A percentile compares a stretch with the other conserved stretches of the same genome.
These are phyloP conservation scores for Malus hybrid DNA, from an alignment of 331 rosid genomes.

Conservation along the genomic window DNA sequence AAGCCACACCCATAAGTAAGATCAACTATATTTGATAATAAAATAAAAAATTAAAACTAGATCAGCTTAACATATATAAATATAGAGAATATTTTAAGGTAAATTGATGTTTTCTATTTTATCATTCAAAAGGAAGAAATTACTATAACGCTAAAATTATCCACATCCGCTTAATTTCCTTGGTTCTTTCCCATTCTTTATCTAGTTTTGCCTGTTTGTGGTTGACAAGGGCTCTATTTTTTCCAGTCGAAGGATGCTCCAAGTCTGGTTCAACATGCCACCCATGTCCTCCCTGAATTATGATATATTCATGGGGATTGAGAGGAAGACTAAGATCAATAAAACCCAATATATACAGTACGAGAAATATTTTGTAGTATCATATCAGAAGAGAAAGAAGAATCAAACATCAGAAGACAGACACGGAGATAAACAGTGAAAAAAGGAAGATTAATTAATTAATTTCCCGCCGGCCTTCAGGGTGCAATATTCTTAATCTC, in stretches of 20 bases:
- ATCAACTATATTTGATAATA: neutral
- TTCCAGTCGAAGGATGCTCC: neutral
- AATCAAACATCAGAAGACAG: neutral
- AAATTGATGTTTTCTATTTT: too few relatives aligned
- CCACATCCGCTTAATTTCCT: neutral
- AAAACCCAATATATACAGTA: neutral
- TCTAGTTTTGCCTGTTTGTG: conserved; percentile 8
- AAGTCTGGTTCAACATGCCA: neutral
- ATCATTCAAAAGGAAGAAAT: neutral
- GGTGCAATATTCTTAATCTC: neutral
- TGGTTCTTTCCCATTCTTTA: neutral
- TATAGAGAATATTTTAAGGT: neutral
- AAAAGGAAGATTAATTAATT: neutral
- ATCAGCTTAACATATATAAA: neutral
- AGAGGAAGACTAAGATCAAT: neutral
- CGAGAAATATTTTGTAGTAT: too few relatives aligned
- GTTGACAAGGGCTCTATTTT: neutral
- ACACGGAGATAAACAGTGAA: neutral
- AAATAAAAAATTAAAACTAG: neutral
- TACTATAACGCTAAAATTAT: neutral
- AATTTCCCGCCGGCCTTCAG: neutral
- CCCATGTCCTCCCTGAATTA: neutral
- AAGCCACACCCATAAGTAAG: neutral
- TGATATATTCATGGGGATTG: neutral
- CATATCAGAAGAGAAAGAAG: too few relatives aligned